phyloP scores from a whole-genome alignment of 2,329 filamentous ascomycete species.

The Pestalotiopsis sp. region DNA sequence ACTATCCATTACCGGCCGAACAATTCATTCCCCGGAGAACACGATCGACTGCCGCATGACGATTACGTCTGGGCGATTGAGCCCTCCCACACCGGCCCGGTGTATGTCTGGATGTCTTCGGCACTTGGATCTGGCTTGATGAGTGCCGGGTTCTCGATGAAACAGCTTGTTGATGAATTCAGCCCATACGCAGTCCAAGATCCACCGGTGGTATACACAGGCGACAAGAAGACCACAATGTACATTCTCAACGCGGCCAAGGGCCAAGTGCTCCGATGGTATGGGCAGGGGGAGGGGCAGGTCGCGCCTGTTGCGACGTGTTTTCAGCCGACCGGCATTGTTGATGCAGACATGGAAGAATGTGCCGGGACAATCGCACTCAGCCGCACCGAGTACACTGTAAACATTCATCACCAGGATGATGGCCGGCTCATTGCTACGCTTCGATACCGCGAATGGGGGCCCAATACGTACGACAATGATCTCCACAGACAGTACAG shows the following conservation, averaged over 20 bases:
- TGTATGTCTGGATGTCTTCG: conserved; percentile 83
- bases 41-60: conserved; percentile 67
- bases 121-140: conserved; percentile 58
- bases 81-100: conserved; percentile 79
- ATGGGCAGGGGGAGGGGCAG: conserved; percentile 71
- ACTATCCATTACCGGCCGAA: conserved; percentile 79
- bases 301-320: conserved; percentile 75
- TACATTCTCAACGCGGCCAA: conserved; percentile 87
- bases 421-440: conserved; percentile 79
- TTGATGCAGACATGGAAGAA: conserved; percentile 65
- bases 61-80: conserved; percentile 96
- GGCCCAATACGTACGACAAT: conserved; percentile 84
- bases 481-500: conserved; percentile 85
- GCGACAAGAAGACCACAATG: conserved; percentile 86
- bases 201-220: conserved; percentile 82
- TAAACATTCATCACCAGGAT: conserved; percentile 76
- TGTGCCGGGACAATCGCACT: conserved; percentile 83
- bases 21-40: conserved; percentile 52
- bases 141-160: conserved; percentile 73
- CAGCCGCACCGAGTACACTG: conserved; percentile 85
- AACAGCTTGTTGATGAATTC: conserved; percentile 81
- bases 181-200: conserved; percentile 75
- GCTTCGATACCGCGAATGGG: conserved; percentile 92
- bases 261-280: conserved; percentile 79
- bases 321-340: conserved; percentile 65